phyloP scores from a whole-genome alignment of 768 basidiomycete genomes.

The Hygrophorus pudorinus region DNA sequence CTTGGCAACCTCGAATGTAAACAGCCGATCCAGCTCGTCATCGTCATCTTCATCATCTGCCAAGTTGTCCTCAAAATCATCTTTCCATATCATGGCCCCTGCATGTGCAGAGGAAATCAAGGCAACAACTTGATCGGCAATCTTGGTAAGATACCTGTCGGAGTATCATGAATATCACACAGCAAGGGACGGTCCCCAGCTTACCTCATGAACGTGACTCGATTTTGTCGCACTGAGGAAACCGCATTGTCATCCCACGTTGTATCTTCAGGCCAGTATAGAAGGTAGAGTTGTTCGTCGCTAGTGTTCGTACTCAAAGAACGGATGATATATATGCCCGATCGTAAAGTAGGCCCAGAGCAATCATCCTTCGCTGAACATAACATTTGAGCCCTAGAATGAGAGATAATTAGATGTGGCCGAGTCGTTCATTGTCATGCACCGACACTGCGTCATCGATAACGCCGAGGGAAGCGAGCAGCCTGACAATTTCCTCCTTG shows the following conservation, averaged over 20 bases:
- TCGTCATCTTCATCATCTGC: conserved; percentile 28
- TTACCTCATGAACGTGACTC: conserved; percentile 55
- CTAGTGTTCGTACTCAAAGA: conserved; percentile 2
- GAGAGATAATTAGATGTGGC: too few species aligned
- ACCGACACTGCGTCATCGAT: conserved; percentile 33
- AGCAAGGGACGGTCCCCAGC: neutral
- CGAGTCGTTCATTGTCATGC: neutral
- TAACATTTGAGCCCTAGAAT: conserved; percentile 14
- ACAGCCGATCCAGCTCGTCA: conserved; percentile 35
- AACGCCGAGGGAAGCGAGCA: conserved; percentile 26
- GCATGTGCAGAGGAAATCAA: conserved; percentile 41
- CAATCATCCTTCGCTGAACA: conserved; percentile 10
- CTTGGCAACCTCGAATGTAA: conserved; percentile 44
- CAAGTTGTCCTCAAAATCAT: conserved; percentile 17
- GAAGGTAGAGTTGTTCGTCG: conserved; percentile 28
- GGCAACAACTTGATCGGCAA: conserved; percentile 44
- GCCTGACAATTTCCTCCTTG: conserved; percentile 36
- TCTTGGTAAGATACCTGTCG: conserved; percentile 47
- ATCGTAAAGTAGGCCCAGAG: conserved; percentile 25
- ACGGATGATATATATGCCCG: conserved; percentile 41
- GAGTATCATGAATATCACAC: neutral
- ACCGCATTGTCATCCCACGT: conserved; percentile 46
- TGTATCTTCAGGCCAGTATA: conserved; percentile 54
- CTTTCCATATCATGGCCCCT: conserved; percentile 32
- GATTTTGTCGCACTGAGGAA: conserved; percentile 37